phyloP scores from a whole-genome alignment of 2,329 filamentous ascomycete genomes.

The Ilyonectria destructans region DNA sequence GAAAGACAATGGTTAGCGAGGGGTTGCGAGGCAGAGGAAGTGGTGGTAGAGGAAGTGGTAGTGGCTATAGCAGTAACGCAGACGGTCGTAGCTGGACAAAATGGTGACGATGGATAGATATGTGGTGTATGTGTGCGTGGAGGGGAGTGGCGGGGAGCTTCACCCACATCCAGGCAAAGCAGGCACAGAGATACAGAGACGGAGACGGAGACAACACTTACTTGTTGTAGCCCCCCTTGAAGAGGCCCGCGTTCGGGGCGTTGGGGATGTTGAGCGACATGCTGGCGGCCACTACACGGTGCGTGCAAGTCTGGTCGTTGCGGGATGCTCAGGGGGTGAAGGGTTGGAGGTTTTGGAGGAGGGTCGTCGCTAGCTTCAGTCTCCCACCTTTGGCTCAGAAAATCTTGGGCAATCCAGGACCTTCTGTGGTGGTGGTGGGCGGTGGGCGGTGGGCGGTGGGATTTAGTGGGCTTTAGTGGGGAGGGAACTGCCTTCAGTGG shows the following conservation, averaged over 20 bases:
- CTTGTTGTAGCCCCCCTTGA: constrained; percentile 98
- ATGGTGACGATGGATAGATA: constrained; percentile 20
- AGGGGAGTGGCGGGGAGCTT: constrained; percentile 49
- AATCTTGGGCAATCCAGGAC: constrained; percentile 48
- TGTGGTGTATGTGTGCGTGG: constrained; percentile 28
- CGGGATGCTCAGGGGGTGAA: constrained; percentile 37
- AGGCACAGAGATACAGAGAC: constrained; percentile 41
- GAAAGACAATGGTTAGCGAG: constrained; percentile 14
- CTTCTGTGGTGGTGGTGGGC: constrained; percentile 44
- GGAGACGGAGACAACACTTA: constrained; percentile 63
- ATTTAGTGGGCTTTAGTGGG: constrained; percentile 39
- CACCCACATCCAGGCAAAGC: constrained; percentile 31
- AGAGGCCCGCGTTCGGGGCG: constrained; percentile 92
- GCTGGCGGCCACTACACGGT: constrained; percentile 47
- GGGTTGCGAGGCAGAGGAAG: background rate
- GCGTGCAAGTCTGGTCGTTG: constrained; percentile 38
- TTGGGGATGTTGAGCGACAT: constrained; percentile 98
- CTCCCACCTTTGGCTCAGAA: constrained; percentile 37
- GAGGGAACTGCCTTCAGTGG: constrained; percentile 16
- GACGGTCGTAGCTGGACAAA: background rate
- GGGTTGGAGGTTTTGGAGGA: constrained; percentile 35
- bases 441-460: constrained; percentile 20
- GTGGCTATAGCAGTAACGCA: constrained; percentile 11
- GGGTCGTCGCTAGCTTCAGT: constrained; percentile 40
- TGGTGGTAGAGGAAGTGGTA: background rate